These are phyloP conservation scores for Calocera cornea DNA, from an alignment of 768 basidiomycete species.

Conservation along the genomic window DNA sequence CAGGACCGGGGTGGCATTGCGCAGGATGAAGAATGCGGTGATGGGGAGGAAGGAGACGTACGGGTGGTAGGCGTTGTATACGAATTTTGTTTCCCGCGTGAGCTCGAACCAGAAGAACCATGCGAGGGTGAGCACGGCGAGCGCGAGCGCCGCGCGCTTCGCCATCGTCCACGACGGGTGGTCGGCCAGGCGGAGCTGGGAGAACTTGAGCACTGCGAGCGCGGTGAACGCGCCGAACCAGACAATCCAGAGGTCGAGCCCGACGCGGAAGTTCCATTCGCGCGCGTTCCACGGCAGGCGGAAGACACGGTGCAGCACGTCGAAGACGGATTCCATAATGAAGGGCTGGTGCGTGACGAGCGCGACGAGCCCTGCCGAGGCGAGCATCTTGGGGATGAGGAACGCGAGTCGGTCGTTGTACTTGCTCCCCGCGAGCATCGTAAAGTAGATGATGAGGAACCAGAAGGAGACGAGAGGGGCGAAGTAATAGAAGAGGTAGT, in stretches of 20 bases:
- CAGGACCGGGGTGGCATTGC: constrained; percentile 58
- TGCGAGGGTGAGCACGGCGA: constrained; percentile 40
- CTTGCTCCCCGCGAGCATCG: constrained; percentile 54
- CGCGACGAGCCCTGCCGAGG: constrained; percentile 51
- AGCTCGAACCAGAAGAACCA: constrained; percentile 84
- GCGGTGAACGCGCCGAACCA: constrained; percentile 77
- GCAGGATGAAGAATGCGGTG: constrained; percentile 54
- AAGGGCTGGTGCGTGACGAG: constrained; percentile 50
- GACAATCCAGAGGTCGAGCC: constrained; percentile 78
- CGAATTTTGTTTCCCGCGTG: constrained; percentile 59
- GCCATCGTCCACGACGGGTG: constrained; percentile 49
- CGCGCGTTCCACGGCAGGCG: constrained; percentile 68
- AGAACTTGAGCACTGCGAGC: constrained; percentile 56
- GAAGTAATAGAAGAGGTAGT: constrained; percentile 86
- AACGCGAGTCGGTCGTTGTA: constrained; percentile 59
- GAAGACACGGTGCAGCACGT: constrained; percentile 47
- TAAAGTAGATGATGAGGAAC: constrained; percentile 75
- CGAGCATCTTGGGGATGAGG: constrained; percentile 53
- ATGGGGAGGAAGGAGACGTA: constrained; percentile 74
- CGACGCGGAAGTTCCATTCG: constrained; percentile 83
- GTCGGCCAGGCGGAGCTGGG: constrained; percentile 57
- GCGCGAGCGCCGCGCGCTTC: constrained; percentile 36
- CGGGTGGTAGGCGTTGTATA: constrained; percentile 76
- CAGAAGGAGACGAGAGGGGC: constrained; percentile 81
- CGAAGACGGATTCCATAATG: constrained; percentile 53